Percentiles rank a stretch among this genome's conserved stretches.
These are phyloP conservation scores for Myotisia sp. DNA, from an alignment of 2,329 filamentous ascomycete species.

Conservation along the genomic window DNA sequence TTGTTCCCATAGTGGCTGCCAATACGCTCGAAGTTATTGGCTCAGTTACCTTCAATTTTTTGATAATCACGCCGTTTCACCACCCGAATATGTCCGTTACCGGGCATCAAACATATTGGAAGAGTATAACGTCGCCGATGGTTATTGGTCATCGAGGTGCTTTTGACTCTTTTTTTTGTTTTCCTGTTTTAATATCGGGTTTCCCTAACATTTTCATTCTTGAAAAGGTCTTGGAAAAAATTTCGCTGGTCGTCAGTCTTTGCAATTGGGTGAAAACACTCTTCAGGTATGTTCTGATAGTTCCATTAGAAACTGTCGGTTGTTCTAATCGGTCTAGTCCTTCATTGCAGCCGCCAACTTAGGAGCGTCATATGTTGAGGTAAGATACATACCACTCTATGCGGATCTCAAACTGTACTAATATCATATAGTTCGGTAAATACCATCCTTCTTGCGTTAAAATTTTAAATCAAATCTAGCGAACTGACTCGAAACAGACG, in stretches of 20 bases:
- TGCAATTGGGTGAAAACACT: slow-evolving; percentile 94
- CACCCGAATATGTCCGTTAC: slow-evolving; percentile 90
- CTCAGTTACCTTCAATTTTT: slow-evolving; percentile 89
- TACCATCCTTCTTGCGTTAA: neutral
- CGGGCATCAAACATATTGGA: slow-evolving; percentile 90
- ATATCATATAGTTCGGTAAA: slow-evolving; percentile 12
- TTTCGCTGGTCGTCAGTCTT: slow-evolving; percentile 61
- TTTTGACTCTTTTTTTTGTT: slow-evolving; percentile 8
- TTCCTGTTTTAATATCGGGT: slow-evolving; percentile 3
- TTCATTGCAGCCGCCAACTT: slow-evolving; percentile 94
- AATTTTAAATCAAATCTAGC: neutral
- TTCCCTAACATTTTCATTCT: slow-evolving; percentile 1
- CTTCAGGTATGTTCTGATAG: slow-evolving; percentile 38
- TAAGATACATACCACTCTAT: slow-evolving; percentile 18
- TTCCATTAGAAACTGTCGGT: slow-evolving; percentile 1
- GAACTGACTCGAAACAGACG: slow-evolving; percentile 50
- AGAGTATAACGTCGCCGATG: slow-evolving; percentile 78
- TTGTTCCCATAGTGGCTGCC: slow-evolving; percentile 75
- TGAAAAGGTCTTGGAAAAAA: slow-evolving; percentile 89
- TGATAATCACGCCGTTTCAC: slow-evolving; percentile 84
- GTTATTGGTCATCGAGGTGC: slow-evolving; percentile 51
- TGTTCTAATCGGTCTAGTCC: slow-evolving; percentile 39
- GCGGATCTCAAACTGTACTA: neutral
- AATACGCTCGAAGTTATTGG: slow-evolving; percentile 81
- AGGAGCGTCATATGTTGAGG: slow-evolving; percentile 59